These are phyloP conservation scores for Candida pseudofarinosa DNA, from an alignment of 805 yeast genomes.

Conservation along the genomic window DNA sequence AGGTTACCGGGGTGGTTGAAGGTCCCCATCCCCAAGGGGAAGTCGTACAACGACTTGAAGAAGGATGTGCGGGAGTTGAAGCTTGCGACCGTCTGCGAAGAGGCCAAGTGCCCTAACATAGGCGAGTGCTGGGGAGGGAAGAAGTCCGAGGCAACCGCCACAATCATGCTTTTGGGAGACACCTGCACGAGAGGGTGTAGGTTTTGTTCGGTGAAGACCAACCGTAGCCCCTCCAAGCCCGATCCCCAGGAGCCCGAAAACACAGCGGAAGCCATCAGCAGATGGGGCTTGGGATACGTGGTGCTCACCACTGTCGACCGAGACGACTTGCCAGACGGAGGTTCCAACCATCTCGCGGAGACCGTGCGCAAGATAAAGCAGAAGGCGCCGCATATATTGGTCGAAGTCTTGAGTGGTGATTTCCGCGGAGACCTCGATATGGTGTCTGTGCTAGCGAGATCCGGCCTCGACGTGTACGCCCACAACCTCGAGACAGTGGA, in stretches of 20 bases:
- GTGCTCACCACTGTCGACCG: slow-evolving; percentile 97
- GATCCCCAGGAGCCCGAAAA: slow-evolving; percentile 97
- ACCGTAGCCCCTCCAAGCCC: slow-evolving; percentile 77
- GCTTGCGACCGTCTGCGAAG: slow-evolving; percentile 95
- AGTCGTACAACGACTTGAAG: slow-evolving; percentile 73
- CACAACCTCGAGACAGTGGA: slow-evolving; percentile 97
- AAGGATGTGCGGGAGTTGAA: slow-evolving; percentile 84
- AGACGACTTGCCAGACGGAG: slow-evolving; percentile 92
- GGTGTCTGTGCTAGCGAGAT: slow-evolving; percentile 73
- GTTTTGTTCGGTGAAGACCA: slow-evolving; percentile 94
- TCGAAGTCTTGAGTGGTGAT: slow-evolving; percentile 93
- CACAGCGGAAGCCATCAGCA: slow-evolving; percentile 93
- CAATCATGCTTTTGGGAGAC: slow-evolving; percentile 97
- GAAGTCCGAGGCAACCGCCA: slow-evolving; percentile 90
- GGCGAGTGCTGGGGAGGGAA: slow-evolving; percentile 99
- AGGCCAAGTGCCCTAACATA: slow-evolving; percentile 98
- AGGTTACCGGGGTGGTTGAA: slow-evolving; percentile 91
- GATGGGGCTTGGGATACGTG: slow-evolving; percentile 98
- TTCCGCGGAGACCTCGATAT: slow-evolving; percentile 84
- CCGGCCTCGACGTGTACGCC: slow-evolving; percentile 94
- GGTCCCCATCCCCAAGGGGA: slow-evolving; percentile 96
- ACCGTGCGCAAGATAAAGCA: slow-evolving; percentile 81
- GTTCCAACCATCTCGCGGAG: slow-evolving; percentile 83
- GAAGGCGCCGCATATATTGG: slow-evolving; percentile 86
- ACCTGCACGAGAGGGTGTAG: slow-evolving; percentile 99